Base-by-base conservation (phyloP, 83 land plant genomes). In the Picea abies region DNA sequence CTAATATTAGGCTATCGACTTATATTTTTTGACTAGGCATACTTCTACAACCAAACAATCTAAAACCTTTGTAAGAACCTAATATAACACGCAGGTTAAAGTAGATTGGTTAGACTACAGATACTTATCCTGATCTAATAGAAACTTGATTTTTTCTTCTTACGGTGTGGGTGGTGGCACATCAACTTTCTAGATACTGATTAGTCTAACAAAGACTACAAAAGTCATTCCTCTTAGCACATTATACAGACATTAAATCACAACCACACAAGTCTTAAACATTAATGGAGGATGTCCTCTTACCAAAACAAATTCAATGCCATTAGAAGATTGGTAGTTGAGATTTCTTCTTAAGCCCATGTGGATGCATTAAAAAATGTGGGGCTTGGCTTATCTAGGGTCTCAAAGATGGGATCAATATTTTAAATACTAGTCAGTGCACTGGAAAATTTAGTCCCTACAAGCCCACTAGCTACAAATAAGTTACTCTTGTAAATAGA, bases 321-420 rank as follows among this genome's bases (percentile, higher is more conserved):
- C 99, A 85, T 96, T 96, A 73, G 93, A 17, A 25, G 98, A 85
- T 85, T 96, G 99, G 84, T 96, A 95, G 64, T 95, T 86, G 44
- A 95, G 67, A 78, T 96, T 96, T 70, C 92, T 93, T 84, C 95
- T 96, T 11, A 96, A 25, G 1, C 98, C 99, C 99, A 95, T 5
- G 98, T 96, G 12, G 81, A 32, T 0, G 99, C 95, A 80, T 95
- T 96, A 64, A 96, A 76, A 49, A 96, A 10, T 0, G 98, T 96
- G 1, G 95, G 99, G 3, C 96, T 96, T 14, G 99, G 58, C 87
- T 91, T 89, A 75, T 96, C 93, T 19, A 88, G 96, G 10, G 90
- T 82, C 39, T 90, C 96, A 68, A 96, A 96, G 23, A 64, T 71
- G 20, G 98, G 98, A 72, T 95, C 99, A 90, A 95, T 87, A 76